Base-by-base conservation (phyloP, 495 filamentous ascomycete genomes). In the Amniculicola lignicola region DNA sequence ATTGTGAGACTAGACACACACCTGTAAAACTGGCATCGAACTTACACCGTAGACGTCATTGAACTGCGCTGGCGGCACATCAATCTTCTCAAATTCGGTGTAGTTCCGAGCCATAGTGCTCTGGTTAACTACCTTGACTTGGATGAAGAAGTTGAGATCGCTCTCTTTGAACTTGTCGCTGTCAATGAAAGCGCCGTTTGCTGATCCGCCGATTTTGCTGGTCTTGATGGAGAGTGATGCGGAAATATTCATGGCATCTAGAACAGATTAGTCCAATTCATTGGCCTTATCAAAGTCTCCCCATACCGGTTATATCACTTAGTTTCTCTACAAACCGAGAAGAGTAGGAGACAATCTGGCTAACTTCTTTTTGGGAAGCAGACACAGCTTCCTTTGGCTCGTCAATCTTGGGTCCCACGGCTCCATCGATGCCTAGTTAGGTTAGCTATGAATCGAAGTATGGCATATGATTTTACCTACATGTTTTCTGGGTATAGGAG, bases 61-160 rank as follows among this genome's bases (percentile, higher is more conserved):
- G n/a, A 33, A 33, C 29, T 33, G 29, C n/a, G 29, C 29, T n/a
- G 7, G 7, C 9, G n/a, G 29, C 29, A 7, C 51, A 38, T 56
- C 41, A 16, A 41, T 19, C 10, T 10, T 10, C 18, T 11, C 10
- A 18, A 41, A 41, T 7, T 41, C 16, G 6, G 38, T 41, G 9
- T 11, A 11, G 38, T 10, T 6, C 29, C 56, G 43, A 9, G 48
- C 19, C 28, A 44, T 57, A 23, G 58, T 40, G 4, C 22, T 52
- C 43, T 54, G 48, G 37, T 65, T 65, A 19, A 58, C 35, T 2
- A 66, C 63, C 31, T 66, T 66, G 49, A 66, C 63, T 11, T 12
- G 18, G 23, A 66, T 48, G 10, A 56, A 33, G 45, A 49, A 54
- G 40, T 64, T 66, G 14, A 66, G 40, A 40, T 66, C 61, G 33